Conservation (phyloP, 441 rosid genomes). For the Capsella rubella region DNA sequence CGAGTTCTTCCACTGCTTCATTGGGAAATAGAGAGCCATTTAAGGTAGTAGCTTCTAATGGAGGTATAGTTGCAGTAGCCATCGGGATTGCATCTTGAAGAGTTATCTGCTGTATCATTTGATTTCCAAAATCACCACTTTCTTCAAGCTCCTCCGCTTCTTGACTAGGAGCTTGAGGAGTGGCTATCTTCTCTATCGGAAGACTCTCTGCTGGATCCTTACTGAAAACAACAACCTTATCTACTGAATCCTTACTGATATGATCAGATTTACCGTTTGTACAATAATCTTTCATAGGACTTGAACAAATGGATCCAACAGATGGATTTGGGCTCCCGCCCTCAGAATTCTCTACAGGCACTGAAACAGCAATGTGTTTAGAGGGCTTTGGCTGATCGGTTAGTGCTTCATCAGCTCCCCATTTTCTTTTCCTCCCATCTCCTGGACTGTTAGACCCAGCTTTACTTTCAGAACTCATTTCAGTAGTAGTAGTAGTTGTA, state of each 20-base stretch:
- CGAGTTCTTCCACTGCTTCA: constrained; percentile 77
- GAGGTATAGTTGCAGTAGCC: constrained; percentile 37
- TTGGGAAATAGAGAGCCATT: constrained; percentile 45
- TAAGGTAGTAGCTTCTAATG: constrained; percentile 48
- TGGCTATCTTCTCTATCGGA: constrained; percentile 66
- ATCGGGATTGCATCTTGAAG: constrained; percentile 41
- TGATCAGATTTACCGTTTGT: constrained; percentile 48
- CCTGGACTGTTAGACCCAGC: constrained; percentile 63
- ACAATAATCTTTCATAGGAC: constrained; percentile 49
- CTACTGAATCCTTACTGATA: constrained; percentile 38
- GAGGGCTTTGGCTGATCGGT: constrained; percentile 47
- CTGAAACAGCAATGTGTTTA: constrained; percentile 45
- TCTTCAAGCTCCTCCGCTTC: constrained; percentile 83
- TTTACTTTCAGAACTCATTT: constrained; percentile 53
- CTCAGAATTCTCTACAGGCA: constrained; percentile 52
- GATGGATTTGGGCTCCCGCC: constrained; percentile 53
- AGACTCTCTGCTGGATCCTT: constrained; percentile 68
- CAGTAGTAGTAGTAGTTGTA: constrained; percentile 26
- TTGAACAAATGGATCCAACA: constrained; percentile 51
- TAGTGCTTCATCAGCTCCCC: constrained; percentile 52
- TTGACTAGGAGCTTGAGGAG: constrained; percentile 58
- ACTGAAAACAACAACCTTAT: constrained; percentile 46
- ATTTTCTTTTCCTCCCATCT: constrained; percentile 70
- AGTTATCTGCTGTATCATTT: constrained; percentile 47
- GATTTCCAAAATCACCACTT: constrained; percentile 53